Conservation (phyloP, 192 early-diverging fungal genomes). For the Allomyces macrogynus region DNA sequence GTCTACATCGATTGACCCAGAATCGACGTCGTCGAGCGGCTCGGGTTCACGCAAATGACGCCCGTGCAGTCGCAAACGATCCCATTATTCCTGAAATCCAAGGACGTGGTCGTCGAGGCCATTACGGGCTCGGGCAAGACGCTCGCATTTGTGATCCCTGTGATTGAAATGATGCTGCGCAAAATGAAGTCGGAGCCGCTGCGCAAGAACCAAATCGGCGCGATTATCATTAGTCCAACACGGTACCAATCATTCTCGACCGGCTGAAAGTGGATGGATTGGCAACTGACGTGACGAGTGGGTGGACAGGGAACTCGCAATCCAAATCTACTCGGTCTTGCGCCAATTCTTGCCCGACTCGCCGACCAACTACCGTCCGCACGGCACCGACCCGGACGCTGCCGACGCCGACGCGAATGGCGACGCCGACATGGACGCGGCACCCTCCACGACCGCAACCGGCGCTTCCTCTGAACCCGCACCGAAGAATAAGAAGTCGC, state of each 20-base stretch:
- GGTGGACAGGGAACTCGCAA: slow-evolving; percentile 50
- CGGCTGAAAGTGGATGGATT: background rate
- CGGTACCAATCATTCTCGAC: slow-evolving; percentile 11
- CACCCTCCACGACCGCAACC: too few relatives aligned
- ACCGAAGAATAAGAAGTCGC: slow-evolving; percentile 9
- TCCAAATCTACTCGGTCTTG: slow-evolving; percentile 62
- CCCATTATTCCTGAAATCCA: slow-evolving; percentile 72
- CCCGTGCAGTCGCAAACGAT: slow-evolving; percentile 83
- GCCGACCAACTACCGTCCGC: slow-evolving; percentile 4
- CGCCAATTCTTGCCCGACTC: slow-evolving; percentile 23
- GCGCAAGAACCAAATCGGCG: slow-evolving; percentile 57
- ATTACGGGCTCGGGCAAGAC: slow-evolving; percentile 96
- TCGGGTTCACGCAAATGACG: slow-evolving; percentile 75
- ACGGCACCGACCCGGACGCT: slow-evolving; percentile 1
- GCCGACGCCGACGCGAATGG: slow-evolving; percentile 5
- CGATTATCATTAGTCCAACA: slow-evolving; percentile 72
- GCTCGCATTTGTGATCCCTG: slow-evolving; percentile 71
- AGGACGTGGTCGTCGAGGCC: slow-evolving; percentile 93
- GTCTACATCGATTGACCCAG: too few relatives aligned
- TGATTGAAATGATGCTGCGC: slow-evolving; percentile 66
- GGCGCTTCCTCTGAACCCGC: background rate
- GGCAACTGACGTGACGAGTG: background rate
- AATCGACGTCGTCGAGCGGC: slow-evolving; percentile 28
- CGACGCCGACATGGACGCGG: too few relatives aligned
- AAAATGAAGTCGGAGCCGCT: slow-evolving; percentile 27